Conservation (phyloP, 441 rosid genomes). For the Populus hybrid region DNA sequence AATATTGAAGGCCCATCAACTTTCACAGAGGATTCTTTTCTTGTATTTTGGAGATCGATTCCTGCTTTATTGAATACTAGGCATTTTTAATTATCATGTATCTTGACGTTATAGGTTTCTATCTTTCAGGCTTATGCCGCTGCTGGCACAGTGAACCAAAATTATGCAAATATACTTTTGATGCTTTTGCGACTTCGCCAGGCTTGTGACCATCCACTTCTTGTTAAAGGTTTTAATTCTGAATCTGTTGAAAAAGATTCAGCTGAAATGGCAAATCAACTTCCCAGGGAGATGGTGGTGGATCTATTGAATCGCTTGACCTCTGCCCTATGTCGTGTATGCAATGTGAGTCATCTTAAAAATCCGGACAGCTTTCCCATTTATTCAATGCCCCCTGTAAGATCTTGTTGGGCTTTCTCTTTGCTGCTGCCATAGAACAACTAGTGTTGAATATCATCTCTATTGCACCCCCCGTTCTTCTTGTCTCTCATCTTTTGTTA, state of each 20-base stretch:
- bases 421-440: neutral
- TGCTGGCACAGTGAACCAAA: conserved; percentile 89
- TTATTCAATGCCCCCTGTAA: neutral
- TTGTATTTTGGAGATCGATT: conserved; percentile 2
- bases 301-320: conserved; percentile 58
- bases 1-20: neutral
- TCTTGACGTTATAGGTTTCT: conserved; percentile 13
- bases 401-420: neutral
- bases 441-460: neutral
- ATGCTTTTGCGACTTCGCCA: conserved; percentile 98
- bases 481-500: neutral
- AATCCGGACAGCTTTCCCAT: neutral
- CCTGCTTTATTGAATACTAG: neutral
- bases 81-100: conserved; percentile 2
- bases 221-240: conserved; percentile 61
- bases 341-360: conserved; percentile 53
- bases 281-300: conserved; percentile 52
- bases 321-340: conserved; percentile 63
- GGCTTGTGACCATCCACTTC: conserved; percentile 95
- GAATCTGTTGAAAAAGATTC: conserved; percentile 65
- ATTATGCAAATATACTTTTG: conserved; percentile 94
- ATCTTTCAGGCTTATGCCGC: conserved; percentile 77
- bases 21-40: conserved; percentile 1
- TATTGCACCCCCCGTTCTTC: neutral
- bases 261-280: conserved; percentile 60